Base-by-base conservation (phyloP, 2,329 filamentous ascomycete genomes). In the Colletotrichum sp. region DNA sequence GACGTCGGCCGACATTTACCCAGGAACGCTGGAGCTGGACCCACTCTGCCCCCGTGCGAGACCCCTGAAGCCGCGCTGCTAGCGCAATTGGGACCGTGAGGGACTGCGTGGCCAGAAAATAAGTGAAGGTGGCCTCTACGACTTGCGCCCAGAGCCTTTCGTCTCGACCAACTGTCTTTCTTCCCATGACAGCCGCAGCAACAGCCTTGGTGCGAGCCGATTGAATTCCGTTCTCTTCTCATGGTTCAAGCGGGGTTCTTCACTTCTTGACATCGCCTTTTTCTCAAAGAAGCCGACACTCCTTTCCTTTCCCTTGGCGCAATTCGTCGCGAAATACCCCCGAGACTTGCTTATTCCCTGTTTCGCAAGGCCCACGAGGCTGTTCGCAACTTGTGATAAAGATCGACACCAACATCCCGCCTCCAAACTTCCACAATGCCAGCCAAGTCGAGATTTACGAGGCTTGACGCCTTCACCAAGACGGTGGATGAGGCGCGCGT, bases 401-500 rank as follows among this genome's bases (percentile, higher is more conserved):
- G 64, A 51, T 55, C 64, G 58, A 59, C 29, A 70, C 34, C 67
- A 47, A 36, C 33, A 57, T 68, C 16, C 13, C 36, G 34, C 51
- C 58, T 69, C 29, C 51, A 51, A 57, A 67, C 47, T 34, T 38
- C 59, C 75, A 81, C 77, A 64, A 98, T 98, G 97, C 89, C 96
- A 77, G 87, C 93, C 81, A 98, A 98, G 88, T 98, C 95, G 79
- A 93, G 97, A 84, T 98, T 99, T 83, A 98, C 94, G 74, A 93
- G 93, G 90, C 94, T 99, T 77, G 97, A 99, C 85, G 97, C 97
- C 89, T 99, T 99, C 84, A 98, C 96, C 66, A 99, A 99, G 87
- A 99, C 97, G 15, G 97, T 99, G 79, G 97, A 99, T 84, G 97
- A 99, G 91, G 97, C 97, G 78, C 92, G 97, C 79, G 92, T 99